Percentiles rank a stretch among this genome's conserved stretches.
These are phyloP conservation scores for Salvia rosmarinus DNA, from an alignment of 257 asterid species.

Conservation along the genomic window DNA sequence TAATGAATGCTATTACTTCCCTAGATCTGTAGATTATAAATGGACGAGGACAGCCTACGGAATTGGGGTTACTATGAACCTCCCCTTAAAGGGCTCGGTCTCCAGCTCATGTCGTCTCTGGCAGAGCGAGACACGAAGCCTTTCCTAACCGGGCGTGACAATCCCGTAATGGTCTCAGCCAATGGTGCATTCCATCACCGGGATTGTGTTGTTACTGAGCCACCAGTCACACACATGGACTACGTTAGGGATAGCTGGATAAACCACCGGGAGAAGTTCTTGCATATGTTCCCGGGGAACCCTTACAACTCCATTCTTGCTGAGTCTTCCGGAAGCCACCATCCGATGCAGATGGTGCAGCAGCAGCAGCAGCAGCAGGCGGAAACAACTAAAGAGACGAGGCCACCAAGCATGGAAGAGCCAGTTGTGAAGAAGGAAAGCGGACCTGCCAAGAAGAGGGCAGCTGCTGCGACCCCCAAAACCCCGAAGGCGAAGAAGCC, in stretches of 20 bases:
- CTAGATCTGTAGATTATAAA: slow-evolving; percentile 51
- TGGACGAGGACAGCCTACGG: slow-evolving; percentile 89
- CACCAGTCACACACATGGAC: slow-evolving; percentile 72
- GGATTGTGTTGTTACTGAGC: slow-evolving; percentile 59
- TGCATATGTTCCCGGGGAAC: slow-evolving; percentile 72
- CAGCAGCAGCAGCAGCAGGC: slow-evolving; percentile 58
- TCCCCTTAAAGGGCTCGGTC: slow-evolving; percentile 64
- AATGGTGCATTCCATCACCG: slow-evolving; percentile 70
- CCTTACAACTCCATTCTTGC: slow-evolving; percentile 58
- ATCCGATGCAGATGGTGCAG: slow-evolving; percentile 65
- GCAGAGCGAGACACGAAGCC: slow-evolving; percentile 80
- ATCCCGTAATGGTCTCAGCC: slow-evolving; percentile 59
- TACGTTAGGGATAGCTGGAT: slow-evolving; percentile 83
- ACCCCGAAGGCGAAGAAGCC: slow-evolving; percentile 72
- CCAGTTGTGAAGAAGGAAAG: slow-evolving; percentile 52
- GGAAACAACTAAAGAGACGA: slow-evolving; percentile 44
- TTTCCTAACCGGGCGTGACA: slow-evolving; percentile 60
- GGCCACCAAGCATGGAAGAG: slow-evolving; percentile 53
- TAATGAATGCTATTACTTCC: slow-evolving; percentile 34
- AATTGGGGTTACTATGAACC: slow-evolving; percentile 98
- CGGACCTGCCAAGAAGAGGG: slow-evolving; percentile 62
- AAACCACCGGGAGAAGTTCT: slow-evolving; percentile 74
- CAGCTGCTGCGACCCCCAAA: slow-evolving; percentile 53
- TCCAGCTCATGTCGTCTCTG: slow-evolving; percentile 83
- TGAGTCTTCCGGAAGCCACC: slow-evolving; percentile 65